Evolutionary conservation across 2,329 filamentous ascomycete species (phyloP).

Genomic region (Magnaporthales sp.): DNA sequence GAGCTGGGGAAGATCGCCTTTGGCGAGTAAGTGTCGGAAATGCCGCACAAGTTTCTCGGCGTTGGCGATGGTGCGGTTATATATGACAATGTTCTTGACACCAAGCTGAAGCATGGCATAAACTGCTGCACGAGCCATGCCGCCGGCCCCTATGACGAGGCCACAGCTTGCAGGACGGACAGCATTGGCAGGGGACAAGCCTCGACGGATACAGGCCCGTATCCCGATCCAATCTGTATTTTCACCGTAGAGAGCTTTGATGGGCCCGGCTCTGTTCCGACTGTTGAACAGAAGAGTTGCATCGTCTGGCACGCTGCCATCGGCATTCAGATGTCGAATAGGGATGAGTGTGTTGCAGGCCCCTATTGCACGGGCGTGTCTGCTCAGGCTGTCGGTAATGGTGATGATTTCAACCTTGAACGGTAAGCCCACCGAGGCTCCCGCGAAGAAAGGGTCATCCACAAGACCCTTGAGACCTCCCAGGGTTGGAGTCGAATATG

Average conservation of each 20-base stretch:
- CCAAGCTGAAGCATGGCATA: slow-evolving; percentile 74
- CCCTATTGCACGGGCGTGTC: slow-evolving; percentile 65
- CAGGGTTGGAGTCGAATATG: slow-evolving; percentile 53
- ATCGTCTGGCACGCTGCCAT: slow-evolving; percentile 35
- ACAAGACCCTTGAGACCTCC: slow-evolving; percentile 56
- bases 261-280: slow-evolving; percentile 54
- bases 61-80: slow-evolving; percentile 61
- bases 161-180: slow-evolving; percentile 46
- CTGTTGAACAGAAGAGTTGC: slow-evolving; percentile 25
- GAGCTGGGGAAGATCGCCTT: slow-evolving; percentile 23
- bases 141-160: slow-evolving; percentile 57
- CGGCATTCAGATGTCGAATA: slow-evolving; percentile 49
- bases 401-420: slow-evolving; percentile 69
- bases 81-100: slow-evolving; percentile 66
- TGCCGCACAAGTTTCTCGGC: slow-evolving; percentile 60
- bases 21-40: slow-evolving; percentile 50
- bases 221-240: slow-evolving; percentile 81
- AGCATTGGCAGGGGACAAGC: slow-evolving; percentile 63
- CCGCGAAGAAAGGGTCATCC: slow-evolving; percentile 59
- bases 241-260: slow-evolving; percentile 65
- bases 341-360: slow-evolving; percentile 71
- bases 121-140: slow-evolving; percentile 70
- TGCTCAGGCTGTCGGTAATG: slow-evolving; percentile 59
- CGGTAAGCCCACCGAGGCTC: slow-evolving; percentile 62
- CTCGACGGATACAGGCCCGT: slow-evolving; percentile 60